A percentile compares a stretch with the other conserved stretches of the same genome.
phyloP scores from a whole-genome alignment of 169 alveolate species.

The Cryptosporidium meleagridis region DNA sequence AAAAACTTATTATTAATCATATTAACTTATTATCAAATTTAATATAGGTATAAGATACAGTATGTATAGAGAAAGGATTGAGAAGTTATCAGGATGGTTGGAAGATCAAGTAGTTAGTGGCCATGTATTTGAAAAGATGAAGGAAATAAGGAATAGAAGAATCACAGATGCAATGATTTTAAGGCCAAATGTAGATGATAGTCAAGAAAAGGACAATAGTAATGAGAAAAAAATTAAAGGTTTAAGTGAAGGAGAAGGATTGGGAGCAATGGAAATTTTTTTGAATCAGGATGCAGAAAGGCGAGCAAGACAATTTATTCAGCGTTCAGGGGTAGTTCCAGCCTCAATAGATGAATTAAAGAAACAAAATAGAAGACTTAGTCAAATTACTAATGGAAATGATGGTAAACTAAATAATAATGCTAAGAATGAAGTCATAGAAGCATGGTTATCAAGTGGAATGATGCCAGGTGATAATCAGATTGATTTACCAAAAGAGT shows the following conservation, averaged over 20 bases:
- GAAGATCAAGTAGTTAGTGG: conserved; percentile 74
- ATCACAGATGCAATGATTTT: conserved; percentile 54
- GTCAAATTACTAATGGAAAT: neutral
- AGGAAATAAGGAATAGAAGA: conserved; percentile 66
- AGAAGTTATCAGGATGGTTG: conserved; percentile 65
- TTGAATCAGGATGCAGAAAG: conserved; percentile 67
- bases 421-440: neutral
- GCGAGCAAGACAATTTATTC: conserved; percentile 50
- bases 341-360: neutral
- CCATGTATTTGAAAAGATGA: conserved; percentile 63
- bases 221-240: neutral
- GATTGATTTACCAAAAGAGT: conserved; percentile 43
- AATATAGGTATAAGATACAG: conserved; percentile 48
- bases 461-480: conserved; percentile 70
- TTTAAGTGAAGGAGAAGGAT: conserved; percentile 2
- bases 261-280: conserved; percentile 60
- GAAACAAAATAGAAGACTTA: neutral
- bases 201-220: neutral
- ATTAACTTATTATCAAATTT: neutral
- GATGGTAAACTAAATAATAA: neutral
- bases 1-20: neutral
- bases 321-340: conserved; percentile 23
- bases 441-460: conserved; percentile 68
- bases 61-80: conserved; percentile 66
- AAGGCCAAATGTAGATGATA: conserved; percentile 14